A percentile compares a stretch with the other conserved stretches of the same genome.
Evolutionary conservation across 352 stramenopile species (phyloP).

Genomic region (Pythium angustatum): DNA sequence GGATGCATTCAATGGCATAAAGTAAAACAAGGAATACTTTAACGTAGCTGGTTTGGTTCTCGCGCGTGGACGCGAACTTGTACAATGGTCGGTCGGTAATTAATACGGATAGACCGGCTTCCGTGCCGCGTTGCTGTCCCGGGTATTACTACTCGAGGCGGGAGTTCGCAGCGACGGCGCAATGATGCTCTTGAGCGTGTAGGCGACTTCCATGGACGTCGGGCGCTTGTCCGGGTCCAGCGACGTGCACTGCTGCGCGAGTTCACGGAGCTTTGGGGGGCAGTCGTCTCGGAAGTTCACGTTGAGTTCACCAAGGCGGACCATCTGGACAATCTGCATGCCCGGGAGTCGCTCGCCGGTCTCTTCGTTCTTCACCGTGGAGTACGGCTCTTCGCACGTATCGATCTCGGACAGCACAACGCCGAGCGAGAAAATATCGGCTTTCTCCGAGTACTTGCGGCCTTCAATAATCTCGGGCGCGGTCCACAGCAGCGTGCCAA

Average conservation of each 20-base stretch:
- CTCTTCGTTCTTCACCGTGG: slow-evolving; percentile 42
- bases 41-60: no score
- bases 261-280: slow-evolving; percentile 47
- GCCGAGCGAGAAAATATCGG: slow-evolving; percentile 88
- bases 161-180: slow-evolving; percentile 39
- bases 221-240: slow-evolving; percentile 61
- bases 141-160: no score
- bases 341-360: slow-evolving; percentile 52
- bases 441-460: slow-evolving; percentile 85
- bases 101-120: no score
- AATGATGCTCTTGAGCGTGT: slow-evolving; percentile 76
- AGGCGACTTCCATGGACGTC: slow-evolving; percentile 72
- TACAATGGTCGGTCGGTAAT: no score
- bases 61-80: no score
- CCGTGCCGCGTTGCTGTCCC: no score
- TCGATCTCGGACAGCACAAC: slow-evolving; percentile 84
- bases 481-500: slow-evolving; percentile 83
- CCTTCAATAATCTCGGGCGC: slow-evolving; percentile 88
- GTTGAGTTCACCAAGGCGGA: slow-evolving; percentile 53
- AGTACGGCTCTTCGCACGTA: slow-evolving; percentile 62
- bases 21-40: no score
- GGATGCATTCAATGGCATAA: no score
- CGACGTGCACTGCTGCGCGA: slow-evolving; percentile 62
- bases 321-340: slow-evolving; percentile 73
- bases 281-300: slow-evolving; percentile 61